A percentile compares a stretch with the other conserved stretches of the same genome.
phyloP scores from a whole-genome alignment of 495 filamentous ascomycete species.

The Lasiosphaeriaceae sp. region DNA sequence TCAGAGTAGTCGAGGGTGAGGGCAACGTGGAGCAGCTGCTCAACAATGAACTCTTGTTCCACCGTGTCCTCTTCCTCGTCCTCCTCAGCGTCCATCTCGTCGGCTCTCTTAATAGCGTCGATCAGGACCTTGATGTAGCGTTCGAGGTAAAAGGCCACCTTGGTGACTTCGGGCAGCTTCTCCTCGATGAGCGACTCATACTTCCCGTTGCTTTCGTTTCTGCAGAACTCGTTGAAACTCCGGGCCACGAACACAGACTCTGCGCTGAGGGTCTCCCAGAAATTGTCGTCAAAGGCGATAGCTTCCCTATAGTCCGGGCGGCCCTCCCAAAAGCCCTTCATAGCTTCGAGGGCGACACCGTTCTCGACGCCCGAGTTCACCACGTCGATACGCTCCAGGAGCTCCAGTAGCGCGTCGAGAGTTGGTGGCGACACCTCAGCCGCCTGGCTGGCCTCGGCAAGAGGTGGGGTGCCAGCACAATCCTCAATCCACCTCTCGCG shows the following conservation, averaged over 20 bases:
- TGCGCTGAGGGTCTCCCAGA: conserved; percentile 81
- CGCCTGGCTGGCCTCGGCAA: conserved; percentile 41
- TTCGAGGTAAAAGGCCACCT: conserved; percentile 76
- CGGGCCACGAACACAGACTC: conserved; percentile 85
- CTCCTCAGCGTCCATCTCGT: not conserved
- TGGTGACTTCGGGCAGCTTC: conserved; percentile 92
- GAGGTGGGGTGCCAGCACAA: conserved; percentile 63
- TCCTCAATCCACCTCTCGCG: conserved; percentile 95
- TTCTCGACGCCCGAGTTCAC: conserved; percentile 85
- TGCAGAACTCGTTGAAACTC: conserved; percentile 92
- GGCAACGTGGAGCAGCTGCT: conserved; percentile 91
- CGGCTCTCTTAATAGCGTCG: conserved; percentile 58
- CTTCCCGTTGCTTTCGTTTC: conserved; percentile 61
- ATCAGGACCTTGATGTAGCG: conserved; percentile 74
- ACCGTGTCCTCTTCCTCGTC: conserved; percentile 58
- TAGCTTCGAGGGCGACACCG: conserved; percentile 85
- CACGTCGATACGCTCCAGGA: conserved; percentile 91
- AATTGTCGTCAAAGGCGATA: conserved; percentile 75
- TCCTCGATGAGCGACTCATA: conserved; percentile 74
- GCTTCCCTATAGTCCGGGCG: conserved; percentile 84
- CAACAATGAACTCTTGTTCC: conserved; percentile 89
- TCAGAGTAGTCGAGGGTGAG: conserved; percentile 90
- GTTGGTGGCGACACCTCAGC: conserved; percentile 57
- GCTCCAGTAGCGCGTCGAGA: conserved; percentile 74
- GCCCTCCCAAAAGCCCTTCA: conserved; percentile 94